These are phyloP conservation scores for Neoboletus magnificus DNA, from an alignment of 768 basidiomycete genomes.

Conservation along the genomic window DNA sequence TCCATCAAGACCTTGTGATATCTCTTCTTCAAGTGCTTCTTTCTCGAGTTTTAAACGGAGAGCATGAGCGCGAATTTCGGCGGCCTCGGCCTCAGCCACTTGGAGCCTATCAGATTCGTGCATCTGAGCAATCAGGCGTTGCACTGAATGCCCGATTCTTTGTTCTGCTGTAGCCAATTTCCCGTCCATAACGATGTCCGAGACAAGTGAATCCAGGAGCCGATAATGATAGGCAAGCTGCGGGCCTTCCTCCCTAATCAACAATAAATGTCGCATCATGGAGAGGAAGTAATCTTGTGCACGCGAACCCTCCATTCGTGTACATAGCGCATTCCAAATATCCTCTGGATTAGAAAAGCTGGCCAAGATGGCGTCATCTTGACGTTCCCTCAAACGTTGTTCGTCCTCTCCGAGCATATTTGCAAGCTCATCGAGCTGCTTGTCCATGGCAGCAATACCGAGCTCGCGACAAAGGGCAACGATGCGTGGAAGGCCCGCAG, in stretches of 20 bases:
- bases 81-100: conserved; percentile 72
- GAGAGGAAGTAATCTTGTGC: conserved; percentile 85
- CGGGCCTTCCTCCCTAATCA: conserved; percentile 86
- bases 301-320: conserved; percentile 73
- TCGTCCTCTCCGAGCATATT: conserved; percentile 72
- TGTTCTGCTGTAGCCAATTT: conserved; percentile 82
- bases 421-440: conserved; percentile 61
- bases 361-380: conserved; percentile 72
- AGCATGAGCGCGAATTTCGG: conserved; percentile 59
- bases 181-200: conserved; percentile 90
- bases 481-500: conserved; percentile 75
- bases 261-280: conserved; percentile 90
- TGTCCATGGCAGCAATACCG: conserved; percentile 60
- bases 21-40: conserved; percentile 75
- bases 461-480: conserved; percentile 67
- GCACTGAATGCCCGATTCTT: conserved; percentile 85
- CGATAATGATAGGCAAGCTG: conserved; percentile 86
- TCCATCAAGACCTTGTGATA: conserved; percentile 78
- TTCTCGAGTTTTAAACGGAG: conserved; percentile 76
- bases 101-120: conserved; percentile 86
- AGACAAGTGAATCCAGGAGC: conserved; percentile 84
- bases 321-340: conserved; percentile 77
- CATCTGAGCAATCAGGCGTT: conserved; percentile 83
- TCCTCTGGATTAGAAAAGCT: conserved; percentile 82
- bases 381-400: conserved; percentile 60